A percentile compares a stretch with the other conserved stretches of the same genome.
phyloP scores from a whole-genome alignment of 1,139 yeast genomes.

The Kodamaea fungicola region DNA sequence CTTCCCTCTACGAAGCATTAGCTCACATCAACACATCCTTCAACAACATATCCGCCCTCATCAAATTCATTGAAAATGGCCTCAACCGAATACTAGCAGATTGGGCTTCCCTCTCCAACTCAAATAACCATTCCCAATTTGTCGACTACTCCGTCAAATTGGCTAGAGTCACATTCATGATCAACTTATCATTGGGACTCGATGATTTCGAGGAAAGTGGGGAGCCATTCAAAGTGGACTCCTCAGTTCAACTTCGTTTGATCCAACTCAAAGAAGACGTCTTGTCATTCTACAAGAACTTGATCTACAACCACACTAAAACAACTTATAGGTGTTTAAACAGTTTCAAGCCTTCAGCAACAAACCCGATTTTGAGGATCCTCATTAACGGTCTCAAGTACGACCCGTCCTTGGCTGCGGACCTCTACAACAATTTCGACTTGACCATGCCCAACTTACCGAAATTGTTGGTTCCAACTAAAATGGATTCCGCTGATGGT shows the following conservation, averaged over 20 bases:
- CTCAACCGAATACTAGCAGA: slow-evolving; percentile 21
- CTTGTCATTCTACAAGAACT: slow-evolving; percentile 41
- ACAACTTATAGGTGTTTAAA: slow-evolving; percentile 67
- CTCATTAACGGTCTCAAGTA: slow-evolving; percentile 51
- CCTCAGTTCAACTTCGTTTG: slow-evolving; percentile 8
- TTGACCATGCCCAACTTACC: slow-evolving; percentile 59
- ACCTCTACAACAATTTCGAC: slow-evolving; percentile 65
- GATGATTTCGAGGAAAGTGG: slow-evolving; percentile 8
- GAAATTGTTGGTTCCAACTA: slow-evolving; percentile 55
- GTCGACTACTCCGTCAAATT: slow-evolving; percentile 37
- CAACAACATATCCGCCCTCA: slow-evolving; percentile 7
- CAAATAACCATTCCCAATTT: slow-evolving; percentile 56
- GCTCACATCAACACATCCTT: slow-evolving; percentile 10
- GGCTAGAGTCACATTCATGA: slow-evolving; percentile 21
- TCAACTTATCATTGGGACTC: slow-evolving; percentile 13
- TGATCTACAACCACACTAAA: slow-evolving; percentile 56
- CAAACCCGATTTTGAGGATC: slow-evolving; percentile 59
- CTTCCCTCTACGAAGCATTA: slow-evolving; percentile 14
- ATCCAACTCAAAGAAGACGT: slow-evolving; percentile 19
- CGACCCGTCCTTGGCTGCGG: slow-evolving; percentile 45
- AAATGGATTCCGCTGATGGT: slow-evolving; percentile 39
- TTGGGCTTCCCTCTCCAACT: slow-evolving; percentile 65
- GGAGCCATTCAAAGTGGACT: slow-evolving; percentile 4
- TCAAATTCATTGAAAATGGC: slow-evolving; percentile 15
- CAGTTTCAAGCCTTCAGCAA: slow-evolving; percentile 53